Evolutionary conservation across 1,284 basidiomycete genomes (phyloP).

Genomic region (Athelia psychrophila): DNA sequence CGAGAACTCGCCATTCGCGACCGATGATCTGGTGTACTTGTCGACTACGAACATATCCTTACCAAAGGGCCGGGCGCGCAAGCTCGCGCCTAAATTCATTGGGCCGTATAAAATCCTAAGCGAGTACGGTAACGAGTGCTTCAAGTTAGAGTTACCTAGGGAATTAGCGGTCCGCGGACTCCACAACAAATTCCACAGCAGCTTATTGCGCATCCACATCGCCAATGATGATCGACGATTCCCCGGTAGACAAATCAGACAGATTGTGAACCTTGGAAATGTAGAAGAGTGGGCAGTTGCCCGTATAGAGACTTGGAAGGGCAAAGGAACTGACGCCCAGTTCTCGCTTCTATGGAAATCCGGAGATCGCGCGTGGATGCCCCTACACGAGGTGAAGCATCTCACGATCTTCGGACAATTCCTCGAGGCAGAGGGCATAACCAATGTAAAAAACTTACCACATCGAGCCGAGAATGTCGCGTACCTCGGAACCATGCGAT

Average conservation of each 20-base stretch:
- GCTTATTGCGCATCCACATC: conserved; percentile 21
- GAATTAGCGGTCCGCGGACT: conserved; percentile 23
- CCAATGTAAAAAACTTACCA: background rate
- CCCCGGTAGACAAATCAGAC: conserved; percentile 16
- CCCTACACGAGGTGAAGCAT: conserved; percentile 15
- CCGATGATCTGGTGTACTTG: conserved; percentile 27
- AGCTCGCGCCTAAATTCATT: conserved; percentile 33
- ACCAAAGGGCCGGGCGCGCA: conserved; percentile 23
- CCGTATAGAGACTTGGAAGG: conserved; percentile 19
- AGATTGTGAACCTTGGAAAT: conserved; percentile 11
- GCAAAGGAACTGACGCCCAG: conserved; percentile 12
- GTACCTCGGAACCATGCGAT: too few relatives aligned
- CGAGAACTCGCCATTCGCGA: conserved; percentile 11
- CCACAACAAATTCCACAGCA: conserved; percentile 29
- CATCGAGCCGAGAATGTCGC: too few relatives aligned
- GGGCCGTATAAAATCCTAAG: conserved; percentile 24
- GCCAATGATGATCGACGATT: conserved; percentile 27
- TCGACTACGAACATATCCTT: conserved; percentile 33
- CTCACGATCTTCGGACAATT: conserved; percentile 19
- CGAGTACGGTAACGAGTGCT: conserved; percentile 25
- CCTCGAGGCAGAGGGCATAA: conserved; percentile 12
- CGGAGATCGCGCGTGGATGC: conserved; percentile 29
- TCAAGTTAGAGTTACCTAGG: conserved; percentile 21
- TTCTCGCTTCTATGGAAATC: conserved; percentile 28
- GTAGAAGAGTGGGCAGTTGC: conserved; percentile 22